A percentile compares a stretch with the other conserved stretches of the same genome.
Evolutionary conservation across 805 yeast species (phyloP).

Genomic region (Metschnikowia noctiluminum): DNA sequence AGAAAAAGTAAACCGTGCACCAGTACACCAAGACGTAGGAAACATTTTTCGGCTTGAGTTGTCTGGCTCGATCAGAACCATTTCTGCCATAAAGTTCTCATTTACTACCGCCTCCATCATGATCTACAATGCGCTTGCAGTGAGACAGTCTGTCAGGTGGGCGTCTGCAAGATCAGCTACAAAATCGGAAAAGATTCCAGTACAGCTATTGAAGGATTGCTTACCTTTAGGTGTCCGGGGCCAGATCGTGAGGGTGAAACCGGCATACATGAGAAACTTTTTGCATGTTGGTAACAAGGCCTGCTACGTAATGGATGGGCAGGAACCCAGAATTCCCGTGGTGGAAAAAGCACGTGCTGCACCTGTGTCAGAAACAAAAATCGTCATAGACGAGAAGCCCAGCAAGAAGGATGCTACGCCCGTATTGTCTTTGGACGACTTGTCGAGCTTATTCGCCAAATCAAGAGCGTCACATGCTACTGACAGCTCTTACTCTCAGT

Average conservation of each 20-base stretch:
- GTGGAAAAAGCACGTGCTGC: conserved; percentile 23
- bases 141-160: conserved; percentile 15
- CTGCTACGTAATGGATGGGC: conserved; percentile 48
- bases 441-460: conserved; percentile 32
- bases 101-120: neutral
- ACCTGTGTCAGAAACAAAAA: conserved; percentile 3
- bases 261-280: conserved; percentile 78
- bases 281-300: conserved; percentile 75
- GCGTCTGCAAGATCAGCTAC: conserved; percentile 13
- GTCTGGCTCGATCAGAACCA: no score
- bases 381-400: conserved; percentile 6
- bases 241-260: conserved; percentile 68
- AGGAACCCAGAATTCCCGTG: conserved; percentile 41
- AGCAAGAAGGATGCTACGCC: conserved; percentile 6
- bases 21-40: conserved; percentile 5
- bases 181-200: conserved; percentile 47
- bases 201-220: conserved; percentile 72
- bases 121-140: conserved; percentile 10
- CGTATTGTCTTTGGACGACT: conserved; percentile 38
- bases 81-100: no score
- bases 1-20: neutral
- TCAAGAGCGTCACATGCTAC: conserved; percentile 20
- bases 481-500: conserved; percentile 3
- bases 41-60: conserved; percentile 1
- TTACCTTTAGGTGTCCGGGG: conserved; percentile 66